Percentiles rank a stretch among this genome's conserved stretches.
These are phyloP conservation scores for Penicillium alfredii DNA, from an alignment of 495 filamentous ascomycete species.

Conservation along the genomic window DNA sequence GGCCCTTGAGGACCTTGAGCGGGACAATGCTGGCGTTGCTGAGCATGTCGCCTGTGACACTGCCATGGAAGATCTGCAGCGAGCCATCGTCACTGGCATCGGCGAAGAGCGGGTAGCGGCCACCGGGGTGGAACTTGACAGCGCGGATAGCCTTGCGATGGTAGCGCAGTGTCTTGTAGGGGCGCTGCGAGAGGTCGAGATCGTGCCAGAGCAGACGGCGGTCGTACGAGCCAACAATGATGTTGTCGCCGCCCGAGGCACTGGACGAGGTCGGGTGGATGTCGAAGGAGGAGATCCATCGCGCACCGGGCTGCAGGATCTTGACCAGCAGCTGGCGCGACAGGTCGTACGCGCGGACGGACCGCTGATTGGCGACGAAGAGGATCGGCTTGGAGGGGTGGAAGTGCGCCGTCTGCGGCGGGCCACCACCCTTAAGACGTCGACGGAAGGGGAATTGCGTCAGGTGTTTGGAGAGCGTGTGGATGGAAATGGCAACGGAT, in stretches of 20 bases:
- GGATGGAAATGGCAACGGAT: constrained; percentile 76
- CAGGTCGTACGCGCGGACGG: constrained; percentile 87
- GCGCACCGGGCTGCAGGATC: constrained; percentile 83
- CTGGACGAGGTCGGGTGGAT: constrained; percentile 66
- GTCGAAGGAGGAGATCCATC: constrained; percentile 92
- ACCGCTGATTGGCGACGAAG: constrained; percentile 91
- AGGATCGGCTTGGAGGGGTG: constrained; percentile 89
- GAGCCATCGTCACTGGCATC: constrained; percentile 91
- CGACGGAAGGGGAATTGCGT: constrained; percentile 88
- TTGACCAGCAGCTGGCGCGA: constrained; percentile 83
- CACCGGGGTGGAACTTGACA: constrained; percentile 78
- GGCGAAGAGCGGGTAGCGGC: constrained; percentile 76
- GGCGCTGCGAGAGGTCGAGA: constrained; percentile 79
- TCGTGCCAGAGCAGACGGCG: constrained; percentile 94
- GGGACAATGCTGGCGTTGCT: constrained; percentile 95
- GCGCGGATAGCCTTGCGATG: constrained; percentile 84
- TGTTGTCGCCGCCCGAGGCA: constrained; percentile 70
- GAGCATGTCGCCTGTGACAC: constrained; percentile 86
- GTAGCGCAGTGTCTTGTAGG: constrained; percentile 94
- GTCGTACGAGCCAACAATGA: constrained; percentile 92
- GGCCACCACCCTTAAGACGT: constrained; percentile 67
- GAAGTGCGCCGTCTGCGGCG: constrained; percentile 86
- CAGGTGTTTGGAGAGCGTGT: constrained; percentile 88
- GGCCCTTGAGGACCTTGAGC: constrained; percentile 86
- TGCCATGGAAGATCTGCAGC: constrained; percentile 93